Evolutionary conservation across 345 rosid genomes (phyloP).

Genomic region (rapeseed (Brassica napus)): DNA sequence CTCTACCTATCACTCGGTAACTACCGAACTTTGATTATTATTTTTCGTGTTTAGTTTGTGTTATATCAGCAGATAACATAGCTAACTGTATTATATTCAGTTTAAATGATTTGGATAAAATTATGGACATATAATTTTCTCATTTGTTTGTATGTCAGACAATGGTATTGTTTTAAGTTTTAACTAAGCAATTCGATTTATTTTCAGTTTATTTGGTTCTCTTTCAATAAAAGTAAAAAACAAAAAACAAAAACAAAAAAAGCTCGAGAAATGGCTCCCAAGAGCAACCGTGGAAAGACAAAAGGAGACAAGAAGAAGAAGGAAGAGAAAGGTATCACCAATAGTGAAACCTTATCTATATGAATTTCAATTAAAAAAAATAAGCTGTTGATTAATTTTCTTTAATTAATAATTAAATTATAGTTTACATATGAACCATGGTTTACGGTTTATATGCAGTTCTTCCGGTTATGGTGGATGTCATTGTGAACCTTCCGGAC

Average conservation of each 20-base stretch:
- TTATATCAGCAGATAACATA: not conserved
- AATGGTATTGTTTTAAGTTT: constrained; percentile 16
- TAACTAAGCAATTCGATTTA: not conserved
- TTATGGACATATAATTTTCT: not conserved
- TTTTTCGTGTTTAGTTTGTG: not conserved
- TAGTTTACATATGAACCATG: not conserved
- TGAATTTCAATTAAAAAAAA: not conserved
- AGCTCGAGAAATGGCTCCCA: constrained; percentile 77
- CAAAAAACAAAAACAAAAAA: constrained; percentile 7
- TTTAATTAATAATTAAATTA: not conserved
- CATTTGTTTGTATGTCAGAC: constrained; percentile 1
- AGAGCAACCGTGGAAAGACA: constrained; percentile 86
- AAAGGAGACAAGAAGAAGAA: constrained; percentile 98
- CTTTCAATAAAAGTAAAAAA: constrained; percentile 3
- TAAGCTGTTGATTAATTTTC: not conserved
- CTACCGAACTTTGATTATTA: not conserved
- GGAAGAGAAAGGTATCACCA: constrained; percentile 77
- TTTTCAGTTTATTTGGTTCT: constrained; percentile 27
- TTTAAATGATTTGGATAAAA: constrained; percentile 23
- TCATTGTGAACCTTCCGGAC: constrained; percentile 80
- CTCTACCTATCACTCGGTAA: constrained; percentile 30
- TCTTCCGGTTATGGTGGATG: constrained; percentile 84
- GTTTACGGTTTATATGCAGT: constrained; percentile 54
- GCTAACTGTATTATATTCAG: not conserved
- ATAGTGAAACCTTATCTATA: not conserved